Base-by-base conservation (phyloP, 805 yeast species). In the Yarrowia yakushimensis region DNA sequence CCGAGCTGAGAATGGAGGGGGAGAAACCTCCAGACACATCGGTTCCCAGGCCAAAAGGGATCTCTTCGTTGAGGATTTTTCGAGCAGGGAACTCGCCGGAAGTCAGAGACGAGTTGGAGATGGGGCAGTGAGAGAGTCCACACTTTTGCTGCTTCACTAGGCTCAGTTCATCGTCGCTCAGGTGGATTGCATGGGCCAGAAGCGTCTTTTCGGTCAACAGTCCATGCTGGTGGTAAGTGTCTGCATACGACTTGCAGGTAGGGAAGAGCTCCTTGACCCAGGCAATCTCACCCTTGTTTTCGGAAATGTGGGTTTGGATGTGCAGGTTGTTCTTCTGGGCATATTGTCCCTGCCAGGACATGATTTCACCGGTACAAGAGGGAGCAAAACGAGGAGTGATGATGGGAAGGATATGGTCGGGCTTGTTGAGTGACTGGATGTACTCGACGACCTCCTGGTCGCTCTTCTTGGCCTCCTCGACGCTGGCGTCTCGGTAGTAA, bases 371-470 rank as follows among this genome's bases (percentile, higher is more conserved):
- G 3, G 90, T 79, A 70, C 97, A 93, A 18, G 88, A 82, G 1
- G 96, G 96, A 0, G 98, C 98, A 77, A 93, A 93, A 63, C 99
- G 77, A 9, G 99, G 98, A 1, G 98, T 93, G 11, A 93, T 67
- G 13, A 92, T 85, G 0, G 98, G 96, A 57, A 80, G 76, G 15
- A 93, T 80, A 34, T 79, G 77, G 0, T 67, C 65, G 1, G 89
- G 86, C 9, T 39, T 55, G 65, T 87, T 88, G 54, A 83, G 74
- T 6, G 72, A 65, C 17, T 73, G 69, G 36, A 90, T 78, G 69
- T 86, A 85, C 10, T 81, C 77, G 3, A 88, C 79, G 2, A 90
- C 83, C 5, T 77, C 73, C 15, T 76, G 66, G 66, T 88, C 88
- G 4, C 85, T 79, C 18, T 74, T 69, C 42, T 85, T 71, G 36